phyloP scores from a whole-genome alignment of 257 asterid species.

The Mitragyna speciosa region DNA sequence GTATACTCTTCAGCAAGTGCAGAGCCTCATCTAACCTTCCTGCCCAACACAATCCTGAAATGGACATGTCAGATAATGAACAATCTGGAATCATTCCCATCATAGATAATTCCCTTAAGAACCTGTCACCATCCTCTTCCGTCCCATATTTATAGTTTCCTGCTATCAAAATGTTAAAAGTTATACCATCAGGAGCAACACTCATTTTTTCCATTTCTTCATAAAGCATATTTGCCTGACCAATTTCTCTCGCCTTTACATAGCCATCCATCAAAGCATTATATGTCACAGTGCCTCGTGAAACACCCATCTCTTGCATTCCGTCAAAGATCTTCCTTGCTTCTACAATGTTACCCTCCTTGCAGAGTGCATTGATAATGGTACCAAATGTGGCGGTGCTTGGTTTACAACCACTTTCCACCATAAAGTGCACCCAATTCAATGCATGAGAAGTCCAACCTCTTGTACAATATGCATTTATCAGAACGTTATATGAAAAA shows the following conservation, averaged over 20 bases:
- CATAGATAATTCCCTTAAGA: conserved; percentile 50
- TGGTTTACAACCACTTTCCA: conserved; percentile 63
- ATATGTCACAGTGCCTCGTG: conserved; percentile 49
- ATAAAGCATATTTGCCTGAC: conserved; percentile 58
- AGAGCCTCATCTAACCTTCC: conserved; percentile 77
- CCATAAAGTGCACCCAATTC: conserved; percentile 61
- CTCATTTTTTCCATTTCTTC: conserved; percentile 71
- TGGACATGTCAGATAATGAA: conserved; percentile 50
- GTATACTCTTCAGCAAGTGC: conserved; percentile 51
- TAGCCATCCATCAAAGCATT: conserved; percentile 86
- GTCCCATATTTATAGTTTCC: conserved; percentile 81
- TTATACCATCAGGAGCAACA: conserved; percentile 70
- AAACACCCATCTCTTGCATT: conserved; percentile 59
- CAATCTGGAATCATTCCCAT: conserved; percentile 41
- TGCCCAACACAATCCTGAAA: conserved; percentile 76
- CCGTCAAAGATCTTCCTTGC: conserved; percentile 68
- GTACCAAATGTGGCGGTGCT: conserved; percentile 61
- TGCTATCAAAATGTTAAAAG: conserved; percentile 71
- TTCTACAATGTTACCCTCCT: conserved; percentile 71
- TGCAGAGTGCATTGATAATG: conserved; percentile 65
- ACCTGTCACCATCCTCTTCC: conserved; percentile 45
- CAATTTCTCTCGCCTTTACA: conserved; percentile 73
- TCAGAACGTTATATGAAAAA: conserved; percentile 64
- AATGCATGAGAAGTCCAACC: conserved; percentile 67
- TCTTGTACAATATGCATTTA: conserved; percentile 73